Conservation (phyloP, 768 basidiomycete species). For the Leccinum incarnatum region DNA sequence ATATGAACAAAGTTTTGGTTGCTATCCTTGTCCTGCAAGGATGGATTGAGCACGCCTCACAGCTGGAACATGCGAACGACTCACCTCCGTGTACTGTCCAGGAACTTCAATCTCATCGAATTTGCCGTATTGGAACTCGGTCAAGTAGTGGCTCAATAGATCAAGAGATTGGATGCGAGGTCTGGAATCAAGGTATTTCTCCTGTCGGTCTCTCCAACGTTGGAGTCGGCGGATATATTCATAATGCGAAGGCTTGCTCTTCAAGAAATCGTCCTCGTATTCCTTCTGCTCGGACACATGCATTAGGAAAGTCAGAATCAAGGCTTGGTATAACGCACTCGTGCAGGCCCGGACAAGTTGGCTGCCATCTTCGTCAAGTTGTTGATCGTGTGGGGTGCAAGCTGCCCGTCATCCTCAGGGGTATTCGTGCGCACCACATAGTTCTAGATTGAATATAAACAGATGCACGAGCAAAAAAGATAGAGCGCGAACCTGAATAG, state of each 20-base stretch:
- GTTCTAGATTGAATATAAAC: conserved; percentile 41
- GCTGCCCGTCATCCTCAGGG: conserved; percentile 65
- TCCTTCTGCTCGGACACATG: conserved; percentile 53
- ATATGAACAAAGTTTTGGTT: conserved; percentile 90
- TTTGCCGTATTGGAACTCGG: conserved; percentile 96
- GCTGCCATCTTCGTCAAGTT: conserved; percentile 59
- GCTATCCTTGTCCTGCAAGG: conserved; percentile 83
- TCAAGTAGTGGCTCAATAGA: conserved; percentile 84
- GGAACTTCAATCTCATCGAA: conserved; percentile 98
- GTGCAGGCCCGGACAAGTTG: conserved; percentile 55
- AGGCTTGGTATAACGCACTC: conserved; percentile 40
- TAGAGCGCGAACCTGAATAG: conserved; percentile 59
- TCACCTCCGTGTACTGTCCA: conserved; percentile 96
- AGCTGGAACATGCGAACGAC: conserved; percentile 7
- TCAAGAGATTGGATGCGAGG: conserved; percentile 86
- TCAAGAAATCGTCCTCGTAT: conserved; percentile 89
- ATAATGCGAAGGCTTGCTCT: conserved; percentile 70
- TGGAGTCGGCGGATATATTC: conserved; percentile 92
- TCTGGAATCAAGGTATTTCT: conserved; percentile 75
- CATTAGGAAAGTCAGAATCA: neutral
- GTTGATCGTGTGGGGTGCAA: conserved; percentile 51
- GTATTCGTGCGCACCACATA: conserved; percentile 65
- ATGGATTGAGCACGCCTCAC: conserved; percentile 2
- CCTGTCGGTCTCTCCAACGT: conserved; percentile 89
- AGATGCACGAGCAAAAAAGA: neutral